Conservation (phyloP, 176 grass and related monocot genomes). For the Aegilops tauschii region DNA sequence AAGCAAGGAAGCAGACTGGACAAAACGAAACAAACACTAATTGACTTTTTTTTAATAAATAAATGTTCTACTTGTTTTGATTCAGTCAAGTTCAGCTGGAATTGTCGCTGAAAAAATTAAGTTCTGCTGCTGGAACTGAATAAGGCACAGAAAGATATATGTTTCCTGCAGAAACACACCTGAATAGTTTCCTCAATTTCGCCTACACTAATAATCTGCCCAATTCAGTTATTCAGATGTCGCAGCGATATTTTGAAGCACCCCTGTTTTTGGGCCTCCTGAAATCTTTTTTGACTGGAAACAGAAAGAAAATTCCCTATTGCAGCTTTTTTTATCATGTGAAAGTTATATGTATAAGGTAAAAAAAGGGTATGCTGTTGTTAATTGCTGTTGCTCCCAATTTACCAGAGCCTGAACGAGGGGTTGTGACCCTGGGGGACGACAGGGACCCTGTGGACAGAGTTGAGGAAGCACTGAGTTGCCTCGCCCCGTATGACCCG, state of each 20-base stretch:
- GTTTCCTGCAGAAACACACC: background rate
- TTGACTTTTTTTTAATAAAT: background rate
- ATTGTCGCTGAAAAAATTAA: background rate
- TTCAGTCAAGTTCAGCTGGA: background rate
- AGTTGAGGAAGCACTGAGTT: constrained; percentile 43
- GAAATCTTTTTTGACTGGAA: background rate
- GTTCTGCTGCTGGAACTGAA: background rate
- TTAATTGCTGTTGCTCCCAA: background rate
- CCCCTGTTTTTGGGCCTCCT: background rate
- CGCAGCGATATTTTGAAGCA: background rate
- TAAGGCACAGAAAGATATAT: background rate
- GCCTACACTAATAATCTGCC: background rate
- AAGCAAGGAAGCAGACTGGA: background rate
- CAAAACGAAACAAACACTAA: background rate
- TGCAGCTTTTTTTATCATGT: background rate
- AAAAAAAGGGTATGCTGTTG: background rate
- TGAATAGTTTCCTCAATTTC: background rate
- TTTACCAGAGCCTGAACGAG: constrained; percentile 65
- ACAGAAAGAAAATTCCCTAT: background rate
- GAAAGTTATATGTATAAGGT: background rate
- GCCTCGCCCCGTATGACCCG: constrained; percentile 47
- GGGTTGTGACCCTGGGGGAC: constrained; percentile 51
- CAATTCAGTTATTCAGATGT: background rate
- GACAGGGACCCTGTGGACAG: constrained; percentile 63
- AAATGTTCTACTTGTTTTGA: background rate